A percentile compares a stretch with the other conserved stretches of the same genome.
Conservation (phyloP, 75 land plant genomes). For the Pinus taeda region DNA sequence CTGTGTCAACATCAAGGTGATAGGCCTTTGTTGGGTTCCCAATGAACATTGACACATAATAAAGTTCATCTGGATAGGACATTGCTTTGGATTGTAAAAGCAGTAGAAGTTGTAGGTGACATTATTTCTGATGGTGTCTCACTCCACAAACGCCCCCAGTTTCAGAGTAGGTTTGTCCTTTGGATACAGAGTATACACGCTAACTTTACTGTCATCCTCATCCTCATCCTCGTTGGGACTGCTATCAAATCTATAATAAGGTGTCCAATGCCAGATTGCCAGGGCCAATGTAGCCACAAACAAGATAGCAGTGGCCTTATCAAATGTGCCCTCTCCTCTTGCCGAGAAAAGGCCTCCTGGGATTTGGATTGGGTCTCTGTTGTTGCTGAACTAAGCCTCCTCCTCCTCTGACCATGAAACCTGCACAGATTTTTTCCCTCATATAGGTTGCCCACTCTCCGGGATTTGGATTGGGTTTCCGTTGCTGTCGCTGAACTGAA, state of each 20-base stretch:
- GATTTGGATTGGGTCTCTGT: not conserved
- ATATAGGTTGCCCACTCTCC: slow-evolving; percentile 21
- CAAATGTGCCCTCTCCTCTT: not conserved
- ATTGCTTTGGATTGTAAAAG: slow-evolving; percentile 55
- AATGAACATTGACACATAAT: slow-evolving; percentile 50
- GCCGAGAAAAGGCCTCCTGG: not conserved
- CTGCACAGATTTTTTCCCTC: slow-evolving; percentile 70
- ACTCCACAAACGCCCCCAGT: slow-evolving; percentile 6
- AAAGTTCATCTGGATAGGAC: slow-evolving; percentile 74
- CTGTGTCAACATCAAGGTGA: slow-evolving; percentile 82
- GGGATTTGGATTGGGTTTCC: no score
- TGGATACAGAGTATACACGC: slow-evolving; percentile 31
- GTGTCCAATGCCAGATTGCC: slow-evolving; percentile 2
- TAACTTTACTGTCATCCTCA: slow-evolving; percentile 10
- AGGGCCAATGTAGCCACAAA: not conserved
- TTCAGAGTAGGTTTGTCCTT: slow-evolving; percentile 33
- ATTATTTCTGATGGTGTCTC: not conserved
- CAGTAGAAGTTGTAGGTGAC: slow-evolving; percentile 11
- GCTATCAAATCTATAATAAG: not conserved
- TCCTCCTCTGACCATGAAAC: slow-evolving; percentile 25
- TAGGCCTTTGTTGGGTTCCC: slow-evolving; percentile 69
- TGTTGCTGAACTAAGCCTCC: not conserved
- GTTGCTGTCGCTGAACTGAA: no score
- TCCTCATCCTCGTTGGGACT: not conserved
- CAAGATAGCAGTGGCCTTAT: slow-evolving; percentile 1